Evolutionary conservation across 2,329 filamentous ascomycete genomes (phyloP), one percentile per base, ranked within the genome.

Genomic region (Nigrospora osmanthi): DNA sequence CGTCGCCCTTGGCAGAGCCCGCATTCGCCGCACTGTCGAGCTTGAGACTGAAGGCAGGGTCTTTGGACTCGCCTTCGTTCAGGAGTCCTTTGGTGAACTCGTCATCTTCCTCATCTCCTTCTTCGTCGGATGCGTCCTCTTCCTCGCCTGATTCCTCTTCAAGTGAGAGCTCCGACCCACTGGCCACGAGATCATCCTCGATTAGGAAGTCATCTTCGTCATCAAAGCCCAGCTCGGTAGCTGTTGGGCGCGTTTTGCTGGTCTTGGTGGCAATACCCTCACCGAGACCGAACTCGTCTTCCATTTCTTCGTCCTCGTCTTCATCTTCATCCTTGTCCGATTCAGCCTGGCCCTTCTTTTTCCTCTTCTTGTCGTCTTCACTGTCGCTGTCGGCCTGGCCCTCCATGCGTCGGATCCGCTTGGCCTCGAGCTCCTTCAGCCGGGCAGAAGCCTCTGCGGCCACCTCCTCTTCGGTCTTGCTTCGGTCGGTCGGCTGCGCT

Each of bases 151-250:
- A 39, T 41, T 47, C n/a, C 40, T 48, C 44, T 28, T 44, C 30
- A 31, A 46, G 4, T 37, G 42, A 28, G 19, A 44, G 11, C 31
- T 51, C 44, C 32, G 44, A 47, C 12, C 43, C 44, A 17, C 83
- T 90, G 12, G 89, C 89, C 32, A 96, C 77, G 14, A 97, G 74
- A 58, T 95, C 85, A 50, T 93, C 87, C 47, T 97, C 91, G 49
- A 96, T 82, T 23, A 91, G 62, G 56, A 97, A 97, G 55, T 96
- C 89, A 55, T 97, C 91, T 60, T 97, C 91, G 54, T 96, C 91
- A 52, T 95, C 89, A 32, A 95, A 83, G 6, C 82, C 87, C 15
- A 89, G 63, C 47, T 84, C 76, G 11, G 76, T 72, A 4, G 75
- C 76, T 9, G 78, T 80, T 31, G 72, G 73, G 19, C 73, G 70